Percentiles rank a stretch among this genome's conserved stretches.
phyloP scores from a whole-genome alignment of 1,284 basidiomycete genomes.

The Prillingera fragicola region DNA sequence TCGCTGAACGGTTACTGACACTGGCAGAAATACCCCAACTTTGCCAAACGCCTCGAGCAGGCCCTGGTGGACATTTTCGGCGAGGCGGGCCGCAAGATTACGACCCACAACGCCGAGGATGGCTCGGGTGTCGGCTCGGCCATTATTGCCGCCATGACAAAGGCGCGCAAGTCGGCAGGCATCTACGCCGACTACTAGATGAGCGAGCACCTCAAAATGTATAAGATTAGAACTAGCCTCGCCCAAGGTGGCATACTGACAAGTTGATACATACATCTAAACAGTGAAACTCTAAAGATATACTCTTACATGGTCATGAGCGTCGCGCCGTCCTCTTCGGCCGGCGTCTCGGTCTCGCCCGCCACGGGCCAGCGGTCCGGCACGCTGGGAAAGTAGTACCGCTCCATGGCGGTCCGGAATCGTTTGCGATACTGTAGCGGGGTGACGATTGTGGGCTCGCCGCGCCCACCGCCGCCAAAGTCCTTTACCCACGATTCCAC shows the following conservation, averaged over 20 bases:
- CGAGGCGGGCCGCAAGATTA: conserved; percentile 81
- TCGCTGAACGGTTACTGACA: background rate
- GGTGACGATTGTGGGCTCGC: conserved; percentile 88
- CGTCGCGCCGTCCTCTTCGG: conserved; percentile 6
- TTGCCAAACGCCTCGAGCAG: conserved; percentile 80
- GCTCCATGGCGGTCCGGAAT: conserved; percentile 86
- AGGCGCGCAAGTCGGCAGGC: conserved; percentile 54
- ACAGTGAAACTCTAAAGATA: background rate
- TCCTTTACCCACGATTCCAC: conserved; percentile 98
- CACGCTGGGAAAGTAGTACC: conserved; percentile 61
- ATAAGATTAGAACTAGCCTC: too few species aligned
- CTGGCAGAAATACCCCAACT: conserved; percentile 84
- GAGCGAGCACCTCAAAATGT: too few species aligned
- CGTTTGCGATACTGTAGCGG: conserved; percentile 59
- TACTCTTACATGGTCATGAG: conserved; percentile 1
- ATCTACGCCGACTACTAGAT: conserved; percentile 35
- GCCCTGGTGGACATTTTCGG: conserved; percentile 88
- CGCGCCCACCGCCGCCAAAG: conserved; percentile 67
- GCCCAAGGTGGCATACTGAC: too few species aligned
- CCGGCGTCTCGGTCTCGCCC: conserved; percentile 1
- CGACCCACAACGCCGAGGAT: conserved; percentile 87
- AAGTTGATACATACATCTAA: conserved; percentile 5
- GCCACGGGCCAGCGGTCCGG: conserved; percentile 42
- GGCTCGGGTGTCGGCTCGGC: conserved; percentile 93
- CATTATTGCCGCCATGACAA: conserved; percentile 81